Conservation (phyloP, 2,329 filamentous ascomycete genomes). For the Ceratocystis ficicola region DNA sequence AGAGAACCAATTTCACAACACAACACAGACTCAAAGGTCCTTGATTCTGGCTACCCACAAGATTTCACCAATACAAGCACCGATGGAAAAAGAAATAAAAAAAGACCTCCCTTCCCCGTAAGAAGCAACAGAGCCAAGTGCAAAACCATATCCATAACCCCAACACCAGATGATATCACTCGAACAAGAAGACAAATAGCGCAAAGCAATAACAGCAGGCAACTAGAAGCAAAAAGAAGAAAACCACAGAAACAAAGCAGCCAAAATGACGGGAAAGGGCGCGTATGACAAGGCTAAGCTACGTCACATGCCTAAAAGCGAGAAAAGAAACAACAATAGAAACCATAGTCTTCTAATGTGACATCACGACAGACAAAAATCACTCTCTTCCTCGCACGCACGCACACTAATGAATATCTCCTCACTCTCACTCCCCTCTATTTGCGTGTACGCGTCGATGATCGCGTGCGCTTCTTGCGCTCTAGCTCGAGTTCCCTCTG, state of each 20-base stretch:
- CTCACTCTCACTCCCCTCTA: background rate
- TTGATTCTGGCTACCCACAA: no score
- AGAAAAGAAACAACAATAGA: background rate
- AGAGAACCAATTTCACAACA: no score
- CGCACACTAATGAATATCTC: background rate
- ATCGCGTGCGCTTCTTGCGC: constrained; percentile 24
- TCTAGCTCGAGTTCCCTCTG: background rate
- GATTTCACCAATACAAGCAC: no score
- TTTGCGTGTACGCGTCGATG: constrained; percentile 23
- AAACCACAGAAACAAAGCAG: constrained; percentile 9
- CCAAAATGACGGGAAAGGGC: background rate
- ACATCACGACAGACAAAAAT: background rate
- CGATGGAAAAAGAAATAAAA: background rate
- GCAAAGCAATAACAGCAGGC: background rate
- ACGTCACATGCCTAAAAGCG: background rate
- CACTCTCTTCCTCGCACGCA: background rate
- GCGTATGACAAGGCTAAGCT: background rate
- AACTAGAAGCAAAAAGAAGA: constrained; percentile 6
- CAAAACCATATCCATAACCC: background rate
- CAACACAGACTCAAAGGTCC: no score
- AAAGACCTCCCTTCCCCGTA: background rate
- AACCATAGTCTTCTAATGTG: background rate
- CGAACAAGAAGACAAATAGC: background rate
- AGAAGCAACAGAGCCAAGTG: background rate
- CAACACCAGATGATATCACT: background rate